phyloP scores from a whole-genome alignment of 495 filamentous ascomycete genomes.

The Talaromyces borbonicus region DNA sequence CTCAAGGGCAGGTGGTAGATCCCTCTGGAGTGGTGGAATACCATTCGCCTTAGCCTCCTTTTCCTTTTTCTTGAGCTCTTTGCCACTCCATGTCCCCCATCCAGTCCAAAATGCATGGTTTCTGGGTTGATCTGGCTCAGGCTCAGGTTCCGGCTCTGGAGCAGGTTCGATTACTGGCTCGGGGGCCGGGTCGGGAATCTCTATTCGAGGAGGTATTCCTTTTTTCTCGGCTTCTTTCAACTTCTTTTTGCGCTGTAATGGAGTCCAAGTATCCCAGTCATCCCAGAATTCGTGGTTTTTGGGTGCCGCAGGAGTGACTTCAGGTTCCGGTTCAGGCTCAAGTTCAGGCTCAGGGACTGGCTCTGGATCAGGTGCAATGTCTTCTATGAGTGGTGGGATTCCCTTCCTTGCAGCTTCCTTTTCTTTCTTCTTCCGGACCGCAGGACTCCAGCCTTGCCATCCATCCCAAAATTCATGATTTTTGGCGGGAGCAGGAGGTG shows the following conservation, averaged over 20 bases:
- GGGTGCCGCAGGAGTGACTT: neutral
- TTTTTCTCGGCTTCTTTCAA: conserved; percentile 12
- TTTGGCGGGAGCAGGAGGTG: conserved; percentile 9
- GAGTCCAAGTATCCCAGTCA: conserved; percentile 1
- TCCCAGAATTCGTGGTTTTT: conserved; percentile 8
- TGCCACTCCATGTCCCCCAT: conserved; percentile 5
- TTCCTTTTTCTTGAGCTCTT: conserved; percentile 14
- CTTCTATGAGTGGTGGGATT: conserved; percentile 2
- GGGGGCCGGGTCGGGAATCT: conserved; percentile 13
- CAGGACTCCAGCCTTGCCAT: conserved; percentile 1
- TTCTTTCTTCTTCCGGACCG: conserved; percentile 12
- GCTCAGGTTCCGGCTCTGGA: conserved; percentile 20
- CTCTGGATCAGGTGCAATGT: conserved; percentile 18
- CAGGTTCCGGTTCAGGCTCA: conserved; percentile 21
- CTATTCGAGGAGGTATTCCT: conserved; percentile 1
- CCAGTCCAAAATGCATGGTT: conserved; percentile 14
- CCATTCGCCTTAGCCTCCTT: conserved; percentile 12
- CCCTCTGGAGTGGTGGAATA: neutral
- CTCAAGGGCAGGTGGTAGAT: conserved; percentile 5
- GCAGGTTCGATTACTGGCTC: conserved; percentile 17
- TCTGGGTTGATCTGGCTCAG: conserved; percentile 15
- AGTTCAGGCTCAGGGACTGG: conserved; percentile 14
- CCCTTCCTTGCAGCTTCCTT: conserved; percentile 11
- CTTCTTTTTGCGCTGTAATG: conserved; percentile 11
- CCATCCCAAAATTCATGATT: conserved; percentile 6